Conservation (phyloP, 2,329 filamentous ascomycete genomes). For the Sclerotinia nivalis region DNA sequence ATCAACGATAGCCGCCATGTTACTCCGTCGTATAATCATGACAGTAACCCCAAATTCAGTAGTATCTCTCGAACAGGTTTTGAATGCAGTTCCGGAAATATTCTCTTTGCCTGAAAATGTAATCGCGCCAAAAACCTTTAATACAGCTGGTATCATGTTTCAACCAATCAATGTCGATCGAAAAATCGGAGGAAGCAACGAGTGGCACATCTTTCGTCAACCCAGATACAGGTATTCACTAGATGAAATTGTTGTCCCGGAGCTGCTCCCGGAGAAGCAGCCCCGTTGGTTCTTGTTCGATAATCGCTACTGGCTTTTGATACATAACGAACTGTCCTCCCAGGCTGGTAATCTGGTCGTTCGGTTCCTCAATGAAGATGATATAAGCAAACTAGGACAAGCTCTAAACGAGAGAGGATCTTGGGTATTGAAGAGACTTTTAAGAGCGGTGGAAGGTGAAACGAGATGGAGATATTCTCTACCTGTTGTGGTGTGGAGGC, state of each 20-base stretch:
- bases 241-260: conserved; percentile 40
- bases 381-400: not conserved
- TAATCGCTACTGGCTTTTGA: conserved; percentile 15
- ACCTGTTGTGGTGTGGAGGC: conserved; percentile 16
- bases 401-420: not conserved
- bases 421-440: not conserved
- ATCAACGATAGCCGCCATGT: conserved; percentile 44
- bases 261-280: not conserved
- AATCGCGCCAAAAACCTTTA: not conserved
- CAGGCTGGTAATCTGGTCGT: not conserved
- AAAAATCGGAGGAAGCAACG: not conserved
- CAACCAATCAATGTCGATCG: conserved; percentile 19
- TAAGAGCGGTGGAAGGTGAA: not conserved
- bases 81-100: conserved; percentile 29
- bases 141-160: conserved; percentile 34
- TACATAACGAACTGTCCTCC: conserved; percentile 4
- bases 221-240: conserved; percentile 21
- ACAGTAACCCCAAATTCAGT: conserved; percentile 50
- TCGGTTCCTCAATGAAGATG: not conserved
- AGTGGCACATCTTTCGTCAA: conserved; percentile 36
- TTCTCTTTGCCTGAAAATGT: not conserved
- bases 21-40: conserved; percentile 51
- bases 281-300: not conserved
- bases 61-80: conserved; percentile 49
- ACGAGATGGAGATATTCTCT: conserved; percentile 6